A percentile compares a stretch with the other conserved stretches of the same genome.
phyloP scores from a whole-genome alignment of 768 basidiomycete genomes.

The Strobilomyces echinocephalus region DNA sequence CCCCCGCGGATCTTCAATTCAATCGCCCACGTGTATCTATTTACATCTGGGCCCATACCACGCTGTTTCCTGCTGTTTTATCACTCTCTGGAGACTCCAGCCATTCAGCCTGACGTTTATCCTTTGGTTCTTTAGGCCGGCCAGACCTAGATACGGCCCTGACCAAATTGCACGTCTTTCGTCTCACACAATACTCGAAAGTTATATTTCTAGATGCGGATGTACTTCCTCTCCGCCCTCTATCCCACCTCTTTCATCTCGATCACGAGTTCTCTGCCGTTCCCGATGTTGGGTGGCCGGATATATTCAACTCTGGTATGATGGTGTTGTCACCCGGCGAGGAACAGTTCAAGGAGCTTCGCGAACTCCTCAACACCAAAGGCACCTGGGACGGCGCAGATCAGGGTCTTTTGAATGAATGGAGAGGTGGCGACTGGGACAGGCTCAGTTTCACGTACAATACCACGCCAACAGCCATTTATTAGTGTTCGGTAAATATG shows the following conservation, averaged over 20 bases:
- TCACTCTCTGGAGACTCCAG: slow-evolving; percentile 4
- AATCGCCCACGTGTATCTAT: slow-evolving; percentile 8
- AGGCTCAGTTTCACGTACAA: slow-evolving; percentile 97
- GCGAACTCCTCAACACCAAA: slow-evolving; percentile 62
- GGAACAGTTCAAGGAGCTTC: slow-evolving; percentile 76
- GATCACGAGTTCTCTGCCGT: slow-evolving; percentile 86
- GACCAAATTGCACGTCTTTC: slow-evolving; percentile 95
- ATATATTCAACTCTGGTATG: slow-evolving; percentile 98
- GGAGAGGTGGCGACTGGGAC: slow-evolving; percentile 84
- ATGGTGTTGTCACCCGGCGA: slow-evolving; percentile 81
- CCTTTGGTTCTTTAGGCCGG: slow-evolving; percentile 57
- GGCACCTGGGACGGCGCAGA: slow-evolving; percentile 99
- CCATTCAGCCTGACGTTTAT: slow-evolving; percentile 9
- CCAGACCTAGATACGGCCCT: slow-evolving; percentile 90
- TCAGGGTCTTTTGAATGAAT: slow-evolving; percentile 95
- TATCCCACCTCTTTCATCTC: slow-evolving; percentile 87
- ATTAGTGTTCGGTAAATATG: too few species aligned
- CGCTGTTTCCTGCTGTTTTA: slow-evolving; percentile 18
- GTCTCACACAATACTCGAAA: slow-evolving; percentile 80
- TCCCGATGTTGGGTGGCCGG: slow-evolving; percentile 98
- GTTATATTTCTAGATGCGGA: slow-evolving; percentile 92
- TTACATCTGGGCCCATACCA: slow-evolving; percentile 10
- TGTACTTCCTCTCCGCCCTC: slow-evolving; percentile 79
- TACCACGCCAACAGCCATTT: slow-evolving; percentile 94
- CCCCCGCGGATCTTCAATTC: slow-evolving; percentile 8